These are phyloP conservation scores for Rhizopogon roseolus DNA, from an alignment of 768 basidiomycete genomes.

Conservation along the genomic window DNA sequence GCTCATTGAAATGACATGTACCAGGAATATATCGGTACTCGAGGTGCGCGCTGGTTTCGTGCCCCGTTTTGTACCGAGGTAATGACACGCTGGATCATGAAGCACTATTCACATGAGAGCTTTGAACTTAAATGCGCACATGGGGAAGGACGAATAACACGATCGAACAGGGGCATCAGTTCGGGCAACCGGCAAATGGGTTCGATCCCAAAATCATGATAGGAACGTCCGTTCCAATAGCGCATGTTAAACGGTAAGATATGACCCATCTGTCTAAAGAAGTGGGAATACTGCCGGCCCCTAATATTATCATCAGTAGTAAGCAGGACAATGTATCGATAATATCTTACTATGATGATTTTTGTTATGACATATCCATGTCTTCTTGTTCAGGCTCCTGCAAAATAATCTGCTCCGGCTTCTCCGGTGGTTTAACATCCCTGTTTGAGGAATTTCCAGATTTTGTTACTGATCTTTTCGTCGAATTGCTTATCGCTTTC, in stretches of 20 bases:
- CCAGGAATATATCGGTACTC: not conserved
- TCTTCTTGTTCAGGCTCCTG: constrained; percentile 41
- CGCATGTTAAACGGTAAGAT: not conserved
- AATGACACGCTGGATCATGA: not conserved
- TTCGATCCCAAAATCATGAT: not conserved
- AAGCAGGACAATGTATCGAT: not conserved
- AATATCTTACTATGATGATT: not conserved
- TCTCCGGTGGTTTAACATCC: constrained; percentile 3
- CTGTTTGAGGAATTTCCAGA: constrained; percentile 1
- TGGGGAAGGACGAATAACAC: too few species aligned
- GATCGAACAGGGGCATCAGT: not conserved
- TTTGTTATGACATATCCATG: constrained; percentile 26
- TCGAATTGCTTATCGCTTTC: constrained; percentile 10
- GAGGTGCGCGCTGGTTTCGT: not conserved
- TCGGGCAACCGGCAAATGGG: not conserved
- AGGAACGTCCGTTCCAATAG: not conserved
- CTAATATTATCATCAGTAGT: not conserved
- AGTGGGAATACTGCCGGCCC: not conserved
- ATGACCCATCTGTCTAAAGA: too few species aligned
- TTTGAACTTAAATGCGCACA: too few species aligned
- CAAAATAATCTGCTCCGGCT: constrained; percentile 27
- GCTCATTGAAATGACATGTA: not conserved
- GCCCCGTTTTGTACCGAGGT: not conserved
- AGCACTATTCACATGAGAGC: not conserved
- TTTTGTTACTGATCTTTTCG: constrained; percentile 3